Base-by-base conservation (phyloP, 306 rosid genomes). In the Trifolium dubium region DNA sequence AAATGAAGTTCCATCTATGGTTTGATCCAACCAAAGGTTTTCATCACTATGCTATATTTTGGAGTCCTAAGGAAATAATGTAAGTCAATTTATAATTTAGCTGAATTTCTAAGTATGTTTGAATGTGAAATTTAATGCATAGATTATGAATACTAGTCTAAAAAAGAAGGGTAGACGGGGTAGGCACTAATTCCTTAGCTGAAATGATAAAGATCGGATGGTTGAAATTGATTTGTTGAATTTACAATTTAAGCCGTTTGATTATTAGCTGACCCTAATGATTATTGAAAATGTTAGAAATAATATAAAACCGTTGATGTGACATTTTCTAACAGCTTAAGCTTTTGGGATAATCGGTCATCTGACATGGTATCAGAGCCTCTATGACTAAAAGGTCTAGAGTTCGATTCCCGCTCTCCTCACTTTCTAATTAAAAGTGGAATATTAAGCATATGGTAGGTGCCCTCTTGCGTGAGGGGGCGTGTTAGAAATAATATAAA, bases 1-100 rank as follows among this genome's bases (percentile, higher is more conserved):
- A 94, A 74, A 92, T 94, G 96, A 92, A 94, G 80, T 92, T 94
- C 71, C 92, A 89, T 77, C 85, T 94, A 28, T 94, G 99, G 99
- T 94, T 94, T 79, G 99, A 94, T 81, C 99, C 99, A 32, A 94
- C 96, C 46, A 3, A 83, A 72, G 83, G 77, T 80, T 94, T 94
- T 67, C 99, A 94, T 83, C 90, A 92, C 82, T 94, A 94, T 84
- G 99, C 97, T 50, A 86, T 94, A 12, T 64, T 94, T 0, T 94
- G 99, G 99, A 89, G 84, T 71, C 99, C 99, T 3, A 85, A 83
- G 74, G 96, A 94, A 71, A 87, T 94, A 73, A 88, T 92, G 99
- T 94, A 85, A 88, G 95, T 68, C 61, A 64, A 64, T 55, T 0
- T 28, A 5, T 35, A 56, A 17, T 73, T 65, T 74, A 65, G 77